Evolutionary conservation across 305 asterid species (phyloP), one percentile per base, ranked within the genome.

Genomic region (Solanum chacoense): DNA sequence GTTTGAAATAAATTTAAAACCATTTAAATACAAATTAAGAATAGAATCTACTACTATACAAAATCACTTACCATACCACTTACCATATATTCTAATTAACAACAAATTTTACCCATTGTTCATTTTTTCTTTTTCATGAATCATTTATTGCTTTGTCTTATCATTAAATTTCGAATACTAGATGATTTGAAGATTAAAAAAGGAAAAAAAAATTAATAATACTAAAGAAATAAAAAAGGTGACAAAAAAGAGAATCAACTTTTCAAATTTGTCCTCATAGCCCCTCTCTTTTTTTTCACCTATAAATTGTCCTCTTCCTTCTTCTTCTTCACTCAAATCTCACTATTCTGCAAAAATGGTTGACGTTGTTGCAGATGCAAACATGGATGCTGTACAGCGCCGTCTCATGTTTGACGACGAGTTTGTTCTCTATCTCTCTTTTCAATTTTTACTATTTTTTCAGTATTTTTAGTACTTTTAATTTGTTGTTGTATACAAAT

Each of bases 361-460:
- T 86, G 96, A 89, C 40, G 91, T 90, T 91, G 83, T 90, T 67
- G 94, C 89, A 55, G 99, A 96, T 91, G 92, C 96, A 85, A 90
- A 92, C 91, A 97, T 97, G 99, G 98, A 97, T 88, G 98, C 98
- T 88, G 99, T 97, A 37, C 99, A 96, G 94, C 93, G 97, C 84
- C 96, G 98, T 81, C 99, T 97, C 93, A 97, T 97, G 99, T 97
- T 97, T 81, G 99, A 96, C 40, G 99, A 97, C 93, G 98, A 97
- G 99, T 97, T 10, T 22, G 98, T 94, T 24, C 3, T 13, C 77
- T 16, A n/a, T 36, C 45, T 18, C 12, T n/a, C 7, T 67, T 13
- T 74, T 9, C 78, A 16, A 9, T 13, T 50, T 85, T 31, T 9
- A 5, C 2, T 20, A 0, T 34, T 22, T 69, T 67, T 38, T 38